Evolutionary conservation across 208 protist species (phyloP).

Genomic region (Trypanosoma cruzi): DNA sequence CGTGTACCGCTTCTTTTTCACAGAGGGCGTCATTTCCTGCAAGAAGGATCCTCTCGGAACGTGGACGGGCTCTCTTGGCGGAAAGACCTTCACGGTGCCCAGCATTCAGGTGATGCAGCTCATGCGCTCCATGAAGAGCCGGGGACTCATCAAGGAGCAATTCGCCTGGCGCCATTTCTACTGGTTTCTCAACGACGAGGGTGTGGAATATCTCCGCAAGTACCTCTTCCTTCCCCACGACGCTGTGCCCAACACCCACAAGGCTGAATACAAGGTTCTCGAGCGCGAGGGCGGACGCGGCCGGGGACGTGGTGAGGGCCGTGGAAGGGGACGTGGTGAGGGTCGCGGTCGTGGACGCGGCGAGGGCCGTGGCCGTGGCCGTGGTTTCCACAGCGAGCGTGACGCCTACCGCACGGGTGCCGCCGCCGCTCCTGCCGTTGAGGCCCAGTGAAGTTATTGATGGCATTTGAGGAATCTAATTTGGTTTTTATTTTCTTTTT

Average conservation of each 20-base stretch:
- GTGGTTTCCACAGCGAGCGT: conserved; percentile 83
- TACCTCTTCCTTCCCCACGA: conserved; percentile 91
- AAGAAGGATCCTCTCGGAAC: conserved; percentile 91
- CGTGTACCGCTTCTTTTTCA: conserved; percentile 94
- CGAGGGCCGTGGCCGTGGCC: conserved; percentile 71
- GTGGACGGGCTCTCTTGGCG: conserved; percentile 83
- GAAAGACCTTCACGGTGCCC: conserved; percentile 76
- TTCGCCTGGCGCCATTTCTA: conserved; percentile 96
- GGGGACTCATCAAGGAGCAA: conserved; percentile 92
- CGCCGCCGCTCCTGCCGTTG: conserved; percentile 38
- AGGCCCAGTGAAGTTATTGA: conserved; percentile 29
- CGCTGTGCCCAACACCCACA: conserved; percentile 92
- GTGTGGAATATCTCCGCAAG: conserved; percentile 93
- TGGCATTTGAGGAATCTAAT: neutral
- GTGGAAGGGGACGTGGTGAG: conserved; percentile 44
- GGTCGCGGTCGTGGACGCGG: conserved; percentile 44
- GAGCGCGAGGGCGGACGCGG: no score
- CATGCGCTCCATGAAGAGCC: conserved; percentile 92
- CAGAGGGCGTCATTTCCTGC: conserved; percentile 90
- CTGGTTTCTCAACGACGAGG: conserved; percentile 93
- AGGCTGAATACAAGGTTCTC: conserved; percentile 57
- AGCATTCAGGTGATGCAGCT: conserved; percentile 90
- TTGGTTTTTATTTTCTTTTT: neutral
- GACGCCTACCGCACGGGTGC: conserved; percentile 64
- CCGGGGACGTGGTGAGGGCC: conserved; percentile 37